Evolutionary conservation across 345 rosid species (phyloP), one percentile per base, ranked within the genome.

Genomic region (Sonneratia alba): DNA sequence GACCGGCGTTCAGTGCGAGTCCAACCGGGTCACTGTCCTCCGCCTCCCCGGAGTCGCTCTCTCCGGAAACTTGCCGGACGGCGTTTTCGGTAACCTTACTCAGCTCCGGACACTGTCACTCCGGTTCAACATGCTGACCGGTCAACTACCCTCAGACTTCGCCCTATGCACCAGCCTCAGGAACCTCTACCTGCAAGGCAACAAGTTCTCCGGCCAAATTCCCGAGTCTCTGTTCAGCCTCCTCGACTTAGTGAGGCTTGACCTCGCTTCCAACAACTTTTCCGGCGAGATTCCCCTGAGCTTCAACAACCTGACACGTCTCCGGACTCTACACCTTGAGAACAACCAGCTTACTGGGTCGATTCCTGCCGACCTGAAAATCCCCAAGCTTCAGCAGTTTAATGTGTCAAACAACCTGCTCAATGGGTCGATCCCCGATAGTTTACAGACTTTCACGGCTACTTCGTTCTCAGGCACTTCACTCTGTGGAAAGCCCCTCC

Each of bases 401-500:
- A 94, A 94, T 73, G 91, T 91, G 42, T 91, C 97, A 2, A 80
- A 85, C 61, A 94, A 94, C 83, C 57, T 79, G 73, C 76, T 93
- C 68, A 96, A 91, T 64, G 99, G 99, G 73, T 85, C 98, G 15
- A 80, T 96, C 45, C 98, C 98, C 0, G 76, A 64, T 36, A 73
- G 66, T 70, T 67, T 96, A 3, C 67, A 78, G 74, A 66, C 22
- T 8, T 96, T 88, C 67, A 79, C 76, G 1, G 62, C 82, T 2
- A 73, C 71, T 74, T 83, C 98, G 18, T 96, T 91, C 80, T 4
- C 79, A 56, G 97, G 96, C 24, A 96, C 82, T 80, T 84, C 88
- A 0, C 85, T 96, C 16, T 96, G 99, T 62, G 99, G 99, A 10
- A 73, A 74, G 66, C 99, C 99, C 6, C 87, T 95, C 11, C 77